These are phyloP conservation scores for Tulasnella sp. DNA, from an alignment of 768 basidiomycete genomes.

Conservation along the genomic window DNA sequence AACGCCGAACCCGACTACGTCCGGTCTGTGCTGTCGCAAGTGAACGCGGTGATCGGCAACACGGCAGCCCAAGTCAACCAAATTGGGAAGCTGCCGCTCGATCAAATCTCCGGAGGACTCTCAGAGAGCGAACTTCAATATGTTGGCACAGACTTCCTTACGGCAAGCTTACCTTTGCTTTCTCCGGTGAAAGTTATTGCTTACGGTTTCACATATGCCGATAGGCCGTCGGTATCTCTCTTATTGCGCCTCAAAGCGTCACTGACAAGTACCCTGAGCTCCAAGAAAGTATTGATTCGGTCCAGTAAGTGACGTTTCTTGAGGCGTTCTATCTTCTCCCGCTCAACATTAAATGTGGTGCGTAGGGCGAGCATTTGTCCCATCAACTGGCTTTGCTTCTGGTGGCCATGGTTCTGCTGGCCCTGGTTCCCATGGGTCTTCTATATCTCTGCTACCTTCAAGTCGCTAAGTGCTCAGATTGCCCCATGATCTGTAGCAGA, in stretches of 20 bases:
- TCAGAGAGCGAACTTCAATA: background rate
- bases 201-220: background rate
- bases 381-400: background rate
- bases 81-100: background rate
- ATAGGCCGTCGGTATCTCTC: background rate
- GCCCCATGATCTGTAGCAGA: too few relatives aligned
- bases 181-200: background rate
- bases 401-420: background rate
- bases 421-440: too few relatives aligned
- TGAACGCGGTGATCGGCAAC: background rate
- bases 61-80: background rate
- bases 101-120: conserved; percentile 1
- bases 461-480: too few relatives aligned
- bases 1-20: background rate
- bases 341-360: too few relatives aligned
- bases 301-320: background rate
- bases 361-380: background rate
- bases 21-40: background rate
- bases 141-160: background rate
- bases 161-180: background rate
- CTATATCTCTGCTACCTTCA: too few relatives aligned
- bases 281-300: background rate
- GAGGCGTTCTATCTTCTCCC: too few relatives aligned
- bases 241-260: background rate
- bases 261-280: background rate